phyloP scores from a whole-genome alignment of 495 filamentous ascomycete species.

The Terfezia claveryi region DNA sequence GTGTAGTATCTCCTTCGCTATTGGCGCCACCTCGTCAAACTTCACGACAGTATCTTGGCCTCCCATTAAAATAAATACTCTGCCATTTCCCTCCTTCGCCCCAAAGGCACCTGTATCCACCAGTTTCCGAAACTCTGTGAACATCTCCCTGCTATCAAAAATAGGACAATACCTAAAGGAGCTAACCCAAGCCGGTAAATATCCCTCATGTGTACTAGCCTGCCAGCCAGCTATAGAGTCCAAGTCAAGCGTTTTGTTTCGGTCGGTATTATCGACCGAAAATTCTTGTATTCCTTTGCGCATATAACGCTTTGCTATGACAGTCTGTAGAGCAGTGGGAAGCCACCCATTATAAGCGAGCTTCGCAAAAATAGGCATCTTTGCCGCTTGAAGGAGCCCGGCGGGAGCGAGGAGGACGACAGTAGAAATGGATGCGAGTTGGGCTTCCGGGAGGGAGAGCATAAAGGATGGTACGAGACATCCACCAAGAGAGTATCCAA shows the following conservation, averaged over 20 bases:
- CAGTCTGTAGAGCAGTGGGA: conserved; percentile 7
- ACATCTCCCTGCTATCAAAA: conserved; percentile 32
- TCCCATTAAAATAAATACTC: conserved; percentile 29
- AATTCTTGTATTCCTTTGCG: background rate
- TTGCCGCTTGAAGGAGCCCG: conserved; percentile 24
- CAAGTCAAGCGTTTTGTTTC: conserved; percentile 15
- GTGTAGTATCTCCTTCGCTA: background rate
- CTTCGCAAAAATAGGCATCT: conserved; percentile 3
- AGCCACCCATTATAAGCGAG: conserved; percentile 11
- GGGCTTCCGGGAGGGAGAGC: conserved; percentile 36
- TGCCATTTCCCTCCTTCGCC: conserved; percentile 10
- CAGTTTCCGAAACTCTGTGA: conserved; percentile 23
- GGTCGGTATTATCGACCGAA: conserved; percentile 4
- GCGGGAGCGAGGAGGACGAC: conserved; percentile 54
- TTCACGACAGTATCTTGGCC: conserved; percentile 27
- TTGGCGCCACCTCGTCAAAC: conserved; percentile 12
- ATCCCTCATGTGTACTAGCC: conserved; percentile 31
- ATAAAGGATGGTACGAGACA: conserved; percentile 57
- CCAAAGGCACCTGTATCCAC: conserved; percentile 10
- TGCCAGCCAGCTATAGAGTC: conserved; percentile 33
- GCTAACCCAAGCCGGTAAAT: conserved; percentile 32
- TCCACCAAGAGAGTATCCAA: conserved; percentile 76
- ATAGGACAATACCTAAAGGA: conserved; percentile 32
- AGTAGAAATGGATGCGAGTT: conserved; percentile 28
- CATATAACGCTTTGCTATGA: conserved; percentile 3